Conservation (phyloP, 2,329 filamentous ascomycete species). For the Colletotrichum eremochloae region DNA sequence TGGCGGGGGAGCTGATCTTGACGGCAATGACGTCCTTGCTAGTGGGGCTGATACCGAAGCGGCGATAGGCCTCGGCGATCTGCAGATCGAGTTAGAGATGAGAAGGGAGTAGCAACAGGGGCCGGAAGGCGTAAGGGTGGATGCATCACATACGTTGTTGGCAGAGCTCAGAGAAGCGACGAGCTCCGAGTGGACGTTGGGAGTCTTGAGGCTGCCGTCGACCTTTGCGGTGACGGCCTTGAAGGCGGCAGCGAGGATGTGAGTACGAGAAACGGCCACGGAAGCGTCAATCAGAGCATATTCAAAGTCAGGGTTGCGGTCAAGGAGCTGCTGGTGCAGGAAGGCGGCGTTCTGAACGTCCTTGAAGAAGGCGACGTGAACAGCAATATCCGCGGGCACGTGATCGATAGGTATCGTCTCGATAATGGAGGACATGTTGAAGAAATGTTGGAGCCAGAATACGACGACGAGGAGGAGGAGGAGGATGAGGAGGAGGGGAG, state of each 20-base stretch:
- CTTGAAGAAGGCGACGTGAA: conserved; percentile 82
- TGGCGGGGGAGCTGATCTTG: conserved; percentile 75
- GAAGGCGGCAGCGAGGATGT: conserved; percentile 82
- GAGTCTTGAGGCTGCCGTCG: conserved; percentile 76
- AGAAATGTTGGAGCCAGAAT: not conserved
- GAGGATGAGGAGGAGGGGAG: too few species aligned
- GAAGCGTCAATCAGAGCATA: conserved; percentile 94
- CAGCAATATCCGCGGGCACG: conserved; percentile 73
- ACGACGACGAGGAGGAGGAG: not conserved
- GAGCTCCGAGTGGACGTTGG: conserved; percentile 90
- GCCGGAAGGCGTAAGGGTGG: not conserved
- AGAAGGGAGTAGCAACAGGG: not conserved
- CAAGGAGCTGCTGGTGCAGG: conserved; percentile 86
- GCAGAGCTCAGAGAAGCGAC: conserved; percentile 84
- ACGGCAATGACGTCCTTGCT: conserved; percentile 83
- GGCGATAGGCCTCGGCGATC: conserved; percentile 93
- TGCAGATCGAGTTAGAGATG: conserved; percentile 51
- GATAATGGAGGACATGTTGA: conserved; percentile 52
- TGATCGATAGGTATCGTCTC: conserved; percentile 82
- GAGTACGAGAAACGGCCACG: conserved; percentile 78
- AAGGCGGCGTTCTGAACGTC: conserved; percentile 82
- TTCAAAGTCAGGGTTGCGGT: conserved; percentile 86
- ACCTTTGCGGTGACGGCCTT: conserved; percentile 78
- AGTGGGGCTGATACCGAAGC: conserved; percentile 82
- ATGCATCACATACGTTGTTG: conserved; percentile 74